Conservation (phyloP, 1,139 yeast genomes). For the Pichia sp. region DNA sequence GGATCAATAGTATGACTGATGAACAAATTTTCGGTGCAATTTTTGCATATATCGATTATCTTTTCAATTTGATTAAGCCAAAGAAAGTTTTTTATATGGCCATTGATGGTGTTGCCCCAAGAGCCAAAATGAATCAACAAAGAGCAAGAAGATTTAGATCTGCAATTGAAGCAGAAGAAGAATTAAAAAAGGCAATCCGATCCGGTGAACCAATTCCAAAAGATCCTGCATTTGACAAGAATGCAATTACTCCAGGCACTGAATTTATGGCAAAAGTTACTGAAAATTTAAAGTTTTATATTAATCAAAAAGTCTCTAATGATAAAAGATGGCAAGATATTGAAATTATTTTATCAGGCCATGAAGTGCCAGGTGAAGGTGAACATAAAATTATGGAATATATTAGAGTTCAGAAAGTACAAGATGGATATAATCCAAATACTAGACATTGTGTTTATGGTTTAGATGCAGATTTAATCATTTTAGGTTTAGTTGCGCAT, state of each 20-base stretch:
- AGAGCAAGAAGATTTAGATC: conserved; percentile 94
- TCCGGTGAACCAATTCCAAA: conserved; percentile 58
- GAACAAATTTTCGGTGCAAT: conserved; percentile 92
- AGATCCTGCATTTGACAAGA: conserved; percentile 84
- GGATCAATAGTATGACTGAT: conserved; percentile 61
- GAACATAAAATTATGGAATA: conserved; percentile 97
- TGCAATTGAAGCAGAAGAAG: conserved; percentile 87
- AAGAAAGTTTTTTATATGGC: conserved; percentile 91
- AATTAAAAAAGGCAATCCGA: conserved; percentile 55
- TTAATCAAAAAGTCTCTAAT: conserved; percentile 80
- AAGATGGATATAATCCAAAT: conserved; percentile 71
- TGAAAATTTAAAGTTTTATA: conserved; percentile 76
- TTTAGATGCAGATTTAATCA: conserved; percentile 93
- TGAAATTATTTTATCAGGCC: conserved; percentile 83
- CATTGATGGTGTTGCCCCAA: conserved; percentile 97
- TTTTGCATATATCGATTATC: conserved; percentile 88
- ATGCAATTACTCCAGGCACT: conserved; percentile 96
- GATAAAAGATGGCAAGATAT: conserved; percentile 90
- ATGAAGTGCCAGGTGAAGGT: conserved; percentile 99
- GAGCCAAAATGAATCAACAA: conserved; percentile 99
- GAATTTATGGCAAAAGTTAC: conserved; percentile 95
- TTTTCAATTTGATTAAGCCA: conserved; percentile 83
- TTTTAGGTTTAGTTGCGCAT: conserved; percentile 94
- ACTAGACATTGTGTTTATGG: conserved; percentile 96
- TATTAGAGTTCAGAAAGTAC: conserved; percentile 74